phyloP scores from a whole-genome alignment of 2,329 filamentous ascomycete species.

The Penicillium hesseltinei region DNA sequence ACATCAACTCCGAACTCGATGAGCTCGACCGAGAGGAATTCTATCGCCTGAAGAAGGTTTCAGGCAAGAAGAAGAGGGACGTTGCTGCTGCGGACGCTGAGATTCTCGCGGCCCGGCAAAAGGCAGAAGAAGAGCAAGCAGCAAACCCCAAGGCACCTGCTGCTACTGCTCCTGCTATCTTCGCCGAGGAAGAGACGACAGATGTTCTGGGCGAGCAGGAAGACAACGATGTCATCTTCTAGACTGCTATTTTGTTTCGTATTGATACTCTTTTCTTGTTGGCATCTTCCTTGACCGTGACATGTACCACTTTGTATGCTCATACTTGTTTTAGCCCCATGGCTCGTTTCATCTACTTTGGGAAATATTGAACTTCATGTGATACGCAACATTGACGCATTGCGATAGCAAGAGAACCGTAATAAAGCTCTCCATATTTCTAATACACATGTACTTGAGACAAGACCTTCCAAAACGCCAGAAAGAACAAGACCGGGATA shows the following conservation, averaged over 20 bases:
- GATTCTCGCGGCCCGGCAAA: slow-evolving; percentile 58
- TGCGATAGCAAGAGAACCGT: not conserved
- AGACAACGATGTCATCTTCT: slow-evolving; percentile 86
- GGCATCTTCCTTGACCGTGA: slow-evolving; percentile 3
- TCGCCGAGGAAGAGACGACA: slow-evolving; percentile 44
- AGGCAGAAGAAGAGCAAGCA: slow-evolving; percentile 55
- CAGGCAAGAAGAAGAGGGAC: slow-evolving; percentile 78
- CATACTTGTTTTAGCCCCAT: slow-evolving; percentile 1
- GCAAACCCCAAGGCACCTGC: slow-evolving; percentile 40
- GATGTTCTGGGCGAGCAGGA: slow-evolving; percentile 74
- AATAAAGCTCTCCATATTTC: slow-evolving; percentile 15
- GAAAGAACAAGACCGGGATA: slow-evolving; percentile 19
- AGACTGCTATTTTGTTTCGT: slow-evolving; percentile 25
- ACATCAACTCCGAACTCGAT: slow-evolving; percentile 97
- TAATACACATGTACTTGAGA: slow-evolving; percentile 14
- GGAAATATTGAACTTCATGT: slow-evolving; percentile 12
- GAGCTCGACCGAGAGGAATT: slow-evolving; percentile 98
- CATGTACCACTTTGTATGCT: slow-evolving; percentile 16
- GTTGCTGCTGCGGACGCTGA: slow-evolving; percentile 70
- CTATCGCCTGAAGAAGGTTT: slow-evolving; percentile 94
- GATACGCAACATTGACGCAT: slow-evolving; percentile 5
- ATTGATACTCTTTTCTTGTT: slow-evolving; percentile 18
- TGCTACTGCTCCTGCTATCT: slow-evolving; percentile 38
- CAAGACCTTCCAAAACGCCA: slow-evolving; percentile 33
- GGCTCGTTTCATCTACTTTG: slow-evolving; percentile 5